Evolutionary conservation across 371 early-diverging fungal species (phyloP).

Genomic region (Mucor plumbeus): DNA sequence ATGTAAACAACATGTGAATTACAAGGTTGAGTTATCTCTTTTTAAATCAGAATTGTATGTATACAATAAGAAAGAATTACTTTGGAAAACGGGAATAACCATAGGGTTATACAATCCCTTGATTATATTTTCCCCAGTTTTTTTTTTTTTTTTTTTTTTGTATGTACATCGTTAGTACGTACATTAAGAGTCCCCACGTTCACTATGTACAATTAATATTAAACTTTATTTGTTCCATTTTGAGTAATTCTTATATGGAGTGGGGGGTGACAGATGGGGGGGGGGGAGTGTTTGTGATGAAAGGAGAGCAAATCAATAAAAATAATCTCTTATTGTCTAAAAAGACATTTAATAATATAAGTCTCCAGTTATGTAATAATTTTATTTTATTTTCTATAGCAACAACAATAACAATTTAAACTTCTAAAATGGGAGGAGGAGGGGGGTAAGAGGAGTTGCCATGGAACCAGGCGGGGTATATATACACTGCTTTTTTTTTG

Average conservation of each 20-base stretch:
- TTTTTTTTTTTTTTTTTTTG: neutral
- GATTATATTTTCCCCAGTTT: neutral
- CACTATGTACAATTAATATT: neutral
- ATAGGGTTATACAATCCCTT: neutral
- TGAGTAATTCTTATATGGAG: slow-evolving; percentile 8
- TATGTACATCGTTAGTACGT: neutral
- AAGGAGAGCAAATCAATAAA: too few relatives aligned
- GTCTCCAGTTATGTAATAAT: neutral
- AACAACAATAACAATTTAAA: neutral
- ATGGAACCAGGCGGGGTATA: slow-evolving; percentile 6
- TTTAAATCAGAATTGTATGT: too few relatives aligned
- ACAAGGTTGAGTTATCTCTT: too few relatives aligned
- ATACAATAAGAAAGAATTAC: too few relatives aligned
- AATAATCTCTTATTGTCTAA: too few relatives aligned
- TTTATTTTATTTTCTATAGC: neutral
- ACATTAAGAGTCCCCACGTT: neutral
- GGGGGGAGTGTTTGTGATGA: neutral
- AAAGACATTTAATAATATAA: too few relatives aligned
- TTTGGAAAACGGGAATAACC: neutral
- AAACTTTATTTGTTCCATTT: neutral
- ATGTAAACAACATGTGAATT: slow-evolving; percentile 2
- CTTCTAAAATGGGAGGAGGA: neutral
- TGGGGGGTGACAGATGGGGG: neutral
- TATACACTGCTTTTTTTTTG: neutral
- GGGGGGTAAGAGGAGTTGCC: neutral